These are phyloP conservation scores for Coprinopsis sp. DNA, from an alignment of 768 basidiomycete species.

Conservation along the genomic window DNA sequence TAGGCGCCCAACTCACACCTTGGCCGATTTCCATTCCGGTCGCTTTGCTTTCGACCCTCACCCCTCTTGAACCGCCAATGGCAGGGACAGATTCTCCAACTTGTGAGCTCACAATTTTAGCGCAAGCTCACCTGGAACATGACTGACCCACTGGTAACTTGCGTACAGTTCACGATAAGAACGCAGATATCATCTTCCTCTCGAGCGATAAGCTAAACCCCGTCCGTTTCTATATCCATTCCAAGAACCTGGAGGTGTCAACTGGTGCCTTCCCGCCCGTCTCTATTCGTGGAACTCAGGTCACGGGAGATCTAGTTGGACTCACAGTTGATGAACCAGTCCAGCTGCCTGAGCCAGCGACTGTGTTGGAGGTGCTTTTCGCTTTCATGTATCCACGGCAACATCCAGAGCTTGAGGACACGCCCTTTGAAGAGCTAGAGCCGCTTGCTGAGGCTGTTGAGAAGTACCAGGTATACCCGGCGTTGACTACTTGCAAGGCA, in stretches of 20 bases:
- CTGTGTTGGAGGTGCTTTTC: slow-evolving; percentile 23
- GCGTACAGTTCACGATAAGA: too few species aligned
- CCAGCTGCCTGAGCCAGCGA: slow-evolving; percentile 18
- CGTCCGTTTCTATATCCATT: slow-evolving; percentile 22
- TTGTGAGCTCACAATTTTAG: too few species aligned
- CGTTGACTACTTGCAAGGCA: slow-evolving; percentile 19
- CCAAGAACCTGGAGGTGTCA: slow-evolving; percentile 23
- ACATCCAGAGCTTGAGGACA: slow-evolving; percentile 16
- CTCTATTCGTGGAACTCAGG: too few species aligned
- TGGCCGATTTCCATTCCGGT: too few species aligned
- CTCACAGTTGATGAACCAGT: slow-evolving; percentile 14
- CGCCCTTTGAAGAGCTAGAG: slow-evolving; percentile 15
- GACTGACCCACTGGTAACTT: too few species aligned
- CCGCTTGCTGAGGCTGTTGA: slow-evolving; percentile 24
- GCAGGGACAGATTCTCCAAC: too few species aligned
- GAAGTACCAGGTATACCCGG: slow-evolving; percentile 25
- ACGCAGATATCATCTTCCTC: slow-evolving; percentile 25
- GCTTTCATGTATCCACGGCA: slow-evolving; percentile 23
- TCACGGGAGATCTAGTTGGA: slow-evolving; percentile 14
- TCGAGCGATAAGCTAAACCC: slow-evolving; percentile 24
- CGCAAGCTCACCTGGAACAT: too few species aligned
- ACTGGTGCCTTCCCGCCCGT: slow-evolving; percentile 27
- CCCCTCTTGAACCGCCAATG: too few species aligned
- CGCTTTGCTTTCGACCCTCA: too few species aligned
- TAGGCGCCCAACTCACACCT: too few species aligned